These are phyloP conservation scores for Miamiensis avidus DNA, from an alignment of 169 alveolate species.

Conservation along the genomic window DNA sequence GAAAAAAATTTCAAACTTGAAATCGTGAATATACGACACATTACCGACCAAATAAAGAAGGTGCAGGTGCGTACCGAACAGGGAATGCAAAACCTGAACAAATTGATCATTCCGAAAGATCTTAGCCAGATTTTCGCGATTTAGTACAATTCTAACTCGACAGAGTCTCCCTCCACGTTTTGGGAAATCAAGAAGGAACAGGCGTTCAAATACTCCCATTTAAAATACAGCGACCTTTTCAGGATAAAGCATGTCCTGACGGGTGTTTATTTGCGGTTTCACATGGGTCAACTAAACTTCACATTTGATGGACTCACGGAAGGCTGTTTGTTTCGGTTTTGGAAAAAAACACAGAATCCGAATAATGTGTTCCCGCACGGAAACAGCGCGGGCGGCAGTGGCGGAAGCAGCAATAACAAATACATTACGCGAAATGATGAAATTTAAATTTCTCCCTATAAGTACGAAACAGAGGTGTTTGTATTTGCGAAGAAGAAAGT, in stretches of 20 bases:
- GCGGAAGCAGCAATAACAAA: neutral
- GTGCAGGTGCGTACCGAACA: neutral
- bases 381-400: neutral
- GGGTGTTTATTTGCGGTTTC: neutral
- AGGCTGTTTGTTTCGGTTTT: neutral
- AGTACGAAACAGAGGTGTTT: neutral
- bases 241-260: neutral
- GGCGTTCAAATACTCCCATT: neutral
- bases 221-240: neutral
- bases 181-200: neutral
- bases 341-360: neutral
- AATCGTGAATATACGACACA: too few relatives aligned
- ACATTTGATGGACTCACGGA: neutral
- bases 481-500: neutral
- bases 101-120: neutral
- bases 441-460: neutral
- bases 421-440: neutral
- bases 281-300: too few relatives aligned
- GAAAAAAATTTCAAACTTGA: neutral
- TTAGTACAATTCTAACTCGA: too few relatives aligned
- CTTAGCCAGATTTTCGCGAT: too few relatives aligned
- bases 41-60: neutral
- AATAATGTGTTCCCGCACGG: too few relatives aligned
- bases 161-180: neutral
- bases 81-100: neutral